phyloP scores from a whole-genome alignment of 352 stramenopile species.

The Phytopythium cucurbitacearum region DNA sequence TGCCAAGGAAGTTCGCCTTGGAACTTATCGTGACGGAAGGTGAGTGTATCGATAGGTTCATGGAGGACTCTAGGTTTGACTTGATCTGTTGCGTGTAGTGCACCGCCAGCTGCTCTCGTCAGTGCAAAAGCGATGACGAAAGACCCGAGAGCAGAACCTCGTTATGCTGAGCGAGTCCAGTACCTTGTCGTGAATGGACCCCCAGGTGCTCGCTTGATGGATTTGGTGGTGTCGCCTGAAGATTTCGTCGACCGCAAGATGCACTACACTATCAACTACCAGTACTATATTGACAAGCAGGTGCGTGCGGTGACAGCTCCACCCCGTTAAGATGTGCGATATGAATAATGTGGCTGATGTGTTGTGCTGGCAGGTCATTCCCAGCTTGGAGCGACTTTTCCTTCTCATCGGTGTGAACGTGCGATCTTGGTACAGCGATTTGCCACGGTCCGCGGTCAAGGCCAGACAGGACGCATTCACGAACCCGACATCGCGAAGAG shows the following conservation, averaged over 20 bases:
- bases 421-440: constrained; percentile 58
- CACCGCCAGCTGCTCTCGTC: constrained; percentile 72
- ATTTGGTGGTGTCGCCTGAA: constrained; percentile 86
- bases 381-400: constrained; percentile 82
- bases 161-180: constrained; percentile 82
- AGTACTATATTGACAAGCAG: constrained; percentile 93
- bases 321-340: not conserved
- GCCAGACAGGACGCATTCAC: constrained; percentile 32
- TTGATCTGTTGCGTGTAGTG: constrained; percentile 25
- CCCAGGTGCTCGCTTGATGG: constrained; percentile 81
- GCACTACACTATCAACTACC: constrained; percentile 77
- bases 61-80: not conserved
- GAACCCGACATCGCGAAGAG: not conserved
- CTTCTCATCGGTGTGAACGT: constrained; percentile 77
- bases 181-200: constrained; percentile 91
- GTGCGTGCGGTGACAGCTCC: constrained; percentile 14
- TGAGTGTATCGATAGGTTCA: constrained; percentile 6
- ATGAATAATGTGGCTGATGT: not conserved
- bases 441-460: constrained; percentile 60
- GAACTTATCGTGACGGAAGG: constrained; percentile 70
- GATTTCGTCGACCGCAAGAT: constrained; percentile 43
- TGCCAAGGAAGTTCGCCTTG: constrained; percentile 81
- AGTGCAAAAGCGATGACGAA: constrained; percentile 75
- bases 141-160: constrained; percentile 69
- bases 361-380: constrained; percentile 44